Conservation (phyloP, 2,329 filamentous ascomycete genomes). For the Dactylellina parvicollis region DNA sequence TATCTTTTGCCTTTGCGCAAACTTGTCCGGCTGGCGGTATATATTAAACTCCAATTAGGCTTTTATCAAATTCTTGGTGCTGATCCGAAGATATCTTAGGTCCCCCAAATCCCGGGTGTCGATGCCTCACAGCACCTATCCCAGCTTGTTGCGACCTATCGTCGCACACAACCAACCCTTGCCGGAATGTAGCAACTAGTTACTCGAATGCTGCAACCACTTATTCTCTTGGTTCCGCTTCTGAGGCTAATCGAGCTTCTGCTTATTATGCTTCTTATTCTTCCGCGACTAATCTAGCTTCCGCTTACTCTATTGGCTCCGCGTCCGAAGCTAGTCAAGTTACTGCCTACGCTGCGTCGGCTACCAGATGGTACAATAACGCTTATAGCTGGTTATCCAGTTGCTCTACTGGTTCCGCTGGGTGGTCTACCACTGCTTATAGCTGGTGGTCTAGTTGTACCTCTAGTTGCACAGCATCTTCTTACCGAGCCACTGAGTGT, state of each 20-base stretch:
- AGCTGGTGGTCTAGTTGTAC: slow-evolving; percentile 12
- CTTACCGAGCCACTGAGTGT: slow-evolving; percentile 1
- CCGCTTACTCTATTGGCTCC: slow-evolving; percentile 10
- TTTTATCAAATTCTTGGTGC: slow-evolving; percentile 7
- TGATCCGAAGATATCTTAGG: slow-evolving; percentile 6
- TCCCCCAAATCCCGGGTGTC: slow-evolving; percentile 2
- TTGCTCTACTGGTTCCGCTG: background rate
- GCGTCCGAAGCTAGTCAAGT: slow-evolving; percentile 10
- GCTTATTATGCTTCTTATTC: slow-evolving; percentile 12
- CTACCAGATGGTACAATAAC: background rate
- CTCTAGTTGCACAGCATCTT: slow-evolving; percentile 3
- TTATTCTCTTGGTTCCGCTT: background rate
- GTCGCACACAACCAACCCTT: background rate
- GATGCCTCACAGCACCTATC: background rate
- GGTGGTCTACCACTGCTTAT: slow-evolving; percentile 7
- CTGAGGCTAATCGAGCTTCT: slow-evolving; percentile 9
- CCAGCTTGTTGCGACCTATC: background rate
- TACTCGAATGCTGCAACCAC: slow-evolving; percentile 3
- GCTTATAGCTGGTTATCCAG: slow-evolving; percentile 10
- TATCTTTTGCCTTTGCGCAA: slow-evolving; percentile 6
- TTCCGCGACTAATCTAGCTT: slow-evolving; percentile 13
- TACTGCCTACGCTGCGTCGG: background rate
- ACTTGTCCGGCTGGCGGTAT: background rate
- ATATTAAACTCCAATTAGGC: background rate
- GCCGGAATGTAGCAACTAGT: slow-evolving; percentile 3